These are phyloP conservation scores for Cladosporium phlei DNA, from an alignment of 2,329 filamentous ascomycete genomes.

Conservation along the genomic window DNA sequence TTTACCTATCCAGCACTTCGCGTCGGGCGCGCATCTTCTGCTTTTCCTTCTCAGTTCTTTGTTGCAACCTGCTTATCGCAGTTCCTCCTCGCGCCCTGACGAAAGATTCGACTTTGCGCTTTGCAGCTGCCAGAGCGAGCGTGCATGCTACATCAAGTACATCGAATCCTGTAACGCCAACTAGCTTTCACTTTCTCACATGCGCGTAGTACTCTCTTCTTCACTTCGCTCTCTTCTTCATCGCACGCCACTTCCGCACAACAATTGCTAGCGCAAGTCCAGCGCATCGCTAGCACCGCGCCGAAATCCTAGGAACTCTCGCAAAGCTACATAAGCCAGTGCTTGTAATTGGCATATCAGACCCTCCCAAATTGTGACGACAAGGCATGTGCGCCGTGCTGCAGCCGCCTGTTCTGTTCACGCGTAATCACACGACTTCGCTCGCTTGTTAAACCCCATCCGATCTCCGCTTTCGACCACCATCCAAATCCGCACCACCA, in stretches of 20 bases:
- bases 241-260: no score
- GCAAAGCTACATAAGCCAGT: no score
- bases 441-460: constrained; percentile 8
- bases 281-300: no score
- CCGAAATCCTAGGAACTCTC: no score
- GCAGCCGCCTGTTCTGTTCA: neutral
- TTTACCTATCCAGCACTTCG: constrained; percentile 2
- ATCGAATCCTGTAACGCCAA: neutral
- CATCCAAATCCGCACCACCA: no score
- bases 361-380: no score
- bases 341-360: no score
- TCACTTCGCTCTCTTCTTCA: no score
- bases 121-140: neutral
- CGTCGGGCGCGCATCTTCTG: neutral
- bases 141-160: neutral
- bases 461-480: constrained; percentile 19
- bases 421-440: constrained; percentile 16
- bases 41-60: neutral
- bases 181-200: constrained; percentile 6
- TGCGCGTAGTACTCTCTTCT: neutral
- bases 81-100: neutral
- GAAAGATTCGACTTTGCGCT: neutral
- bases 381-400: constrained; percentile 8
- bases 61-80: neutral
- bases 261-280: no score